Evolutionary conservation across 345 rosid genomes (phyloP), one percentile per base, ranked within the genome.

Genomic region (Microcos paniculata): DNA sequence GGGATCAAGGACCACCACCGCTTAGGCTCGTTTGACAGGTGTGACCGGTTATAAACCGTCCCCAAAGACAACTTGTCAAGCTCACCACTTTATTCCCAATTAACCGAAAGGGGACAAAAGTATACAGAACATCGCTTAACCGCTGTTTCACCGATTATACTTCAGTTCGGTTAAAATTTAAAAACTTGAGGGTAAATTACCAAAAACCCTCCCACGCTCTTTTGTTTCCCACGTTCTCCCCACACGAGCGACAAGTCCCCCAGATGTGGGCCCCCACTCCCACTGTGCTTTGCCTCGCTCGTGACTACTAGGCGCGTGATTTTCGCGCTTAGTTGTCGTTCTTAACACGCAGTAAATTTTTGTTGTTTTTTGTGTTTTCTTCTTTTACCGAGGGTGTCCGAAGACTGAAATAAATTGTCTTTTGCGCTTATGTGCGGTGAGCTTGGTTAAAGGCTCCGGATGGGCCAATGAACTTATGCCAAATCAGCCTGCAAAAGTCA

Each of bases 71-170:
- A 31, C 13, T 62, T 7, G 16, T 53, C 24, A 33, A 21, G 23
- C n/a, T n/a, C n/a, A 38, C 55, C 4, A 30, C 23, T 69, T 66
- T 7, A 0, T 15, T 38, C 46, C 57, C 18, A 62, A 55, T 57
- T 28, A 42, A 24, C 48, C 45, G 10, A 45, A 3, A 28, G 5
- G 12, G 3, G 74, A 76, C 67, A 76, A 68, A 67, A 57, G 24
- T 28, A n/a, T n/a, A 76, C 79, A 58, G 58, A 33, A 31, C 73
- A 31, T 6, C 73, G 21, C 19, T 33, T 30, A 4, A 67, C 78
- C 26, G 31, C 30, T 15, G 59, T 68, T 5, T n/a, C n/a, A 68
- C 66, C 66, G 9, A 35, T 26, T 23, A 8, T n/a, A n/a, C n/a
- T n/a, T n/a, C n/a, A n/a, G 8, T 13, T 14, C 48, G 0, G 48